Evolutionary conservation across 1,284 basidiomycete genomes (phyloP).

Genomic region (Dichomitus squalens): DNA sequence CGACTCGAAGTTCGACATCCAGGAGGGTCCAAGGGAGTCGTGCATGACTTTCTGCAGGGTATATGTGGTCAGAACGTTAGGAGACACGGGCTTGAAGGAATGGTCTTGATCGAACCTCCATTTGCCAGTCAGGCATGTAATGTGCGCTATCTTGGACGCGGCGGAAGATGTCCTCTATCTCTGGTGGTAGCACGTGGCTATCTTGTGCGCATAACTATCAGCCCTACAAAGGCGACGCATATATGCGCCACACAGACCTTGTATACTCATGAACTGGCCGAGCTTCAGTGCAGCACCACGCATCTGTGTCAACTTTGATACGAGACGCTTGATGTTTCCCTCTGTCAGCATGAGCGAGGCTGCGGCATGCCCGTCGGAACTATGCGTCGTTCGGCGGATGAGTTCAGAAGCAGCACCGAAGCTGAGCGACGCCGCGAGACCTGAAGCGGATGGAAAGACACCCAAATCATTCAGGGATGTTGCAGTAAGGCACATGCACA

Average conservation of each 20-base stretch:
- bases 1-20: constrained; percentile 71
- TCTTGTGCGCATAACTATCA: constrained; percentile 47
- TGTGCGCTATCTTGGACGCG: constrained; percentile 95
- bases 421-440: constrained; percentile 71
- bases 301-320: constrained; percentile 93
- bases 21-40: constrained; percentile 75
- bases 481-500: constrained; percentile 4
- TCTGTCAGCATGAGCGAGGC: constrained; percentile 83
- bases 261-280: constrained; percentile 97
- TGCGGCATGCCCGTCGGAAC: constrained; percentile 27
- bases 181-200: constrained; percentile 85
- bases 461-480: too few species aligned
- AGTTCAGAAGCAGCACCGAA: constrained; percentile 67
- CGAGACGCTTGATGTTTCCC: constrained; percentile 87
- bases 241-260: constrained; percentile 57
- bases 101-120: constrained; percentile 88
- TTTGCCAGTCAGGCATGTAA: constrained; percentile 99
- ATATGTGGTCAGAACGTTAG: background rate
- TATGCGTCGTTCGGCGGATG: constrained; percentile 33
- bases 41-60: constrained; percentile 70
- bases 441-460: constrained; percentile 39
- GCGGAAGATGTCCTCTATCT: constrained; percentile 88
- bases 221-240: background rate
- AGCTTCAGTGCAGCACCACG: constrained; percentile 95
- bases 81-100: background rate